These are phyloP conservation scores for Pseudotsuga menziesii DNA, from an alignment of 75 land plant species.

Conservation along the genomic window DNA sequence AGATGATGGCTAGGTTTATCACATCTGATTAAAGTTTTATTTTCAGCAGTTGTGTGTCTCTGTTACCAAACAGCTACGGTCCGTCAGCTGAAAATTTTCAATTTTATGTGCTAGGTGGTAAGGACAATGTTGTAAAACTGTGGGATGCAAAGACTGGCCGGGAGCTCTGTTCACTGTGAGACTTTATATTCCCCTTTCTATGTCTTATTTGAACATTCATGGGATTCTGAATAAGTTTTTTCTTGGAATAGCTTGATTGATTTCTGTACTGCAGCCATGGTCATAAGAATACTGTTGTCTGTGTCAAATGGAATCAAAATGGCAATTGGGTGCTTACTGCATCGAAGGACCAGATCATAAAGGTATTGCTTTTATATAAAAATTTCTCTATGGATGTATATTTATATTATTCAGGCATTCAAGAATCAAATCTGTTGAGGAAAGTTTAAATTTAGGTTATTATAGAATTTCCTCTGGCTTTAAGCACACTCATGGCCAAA, in stretches of 20 bases:
- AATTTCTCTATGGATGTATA: not conserved
- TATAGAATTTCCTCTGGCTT: not conserved
- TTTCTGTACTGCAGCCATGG: conserved; percentile 78
- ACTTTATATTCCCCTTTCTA: not conserved
- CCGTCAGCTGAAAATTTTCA: not conserved
- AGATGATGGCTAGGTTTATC: not conserved
- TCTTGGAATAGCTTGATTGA: not conserved
- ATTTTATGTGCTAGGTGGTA: conserved; percentile 58
- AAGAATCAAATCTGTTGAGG: not conserved
- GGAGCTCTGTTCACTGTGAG: conserved; percentile 93
- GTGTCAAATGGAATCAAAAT: conserved; percentile 97
- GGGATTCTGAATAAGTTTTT: not conserved
- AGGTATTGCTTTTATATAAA: conserved; percentile 37
- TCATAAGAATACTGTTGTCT: conserved; percentile 90
- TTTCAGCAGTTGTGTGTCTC: not conserved
- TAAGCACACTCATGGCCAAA: not conserved
- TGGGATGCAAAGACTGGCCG: conserved; percentile 98
- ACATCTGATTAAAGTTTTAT: not conserved
- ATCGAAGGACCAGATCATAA: conserved; percentile 95
- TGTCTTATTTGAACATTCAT: not conserved
- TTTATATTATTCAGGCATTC: not conserved
- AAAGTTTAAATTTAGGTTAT: not conserved
- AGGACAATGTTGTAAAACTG: conserved; percentile 91
- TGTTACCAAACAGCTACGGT: not conserved
- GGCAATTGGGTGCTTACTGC: conserved; percentile 98